Base-by-base conservation (phyloP, 2,329 filamentous ascomycete genomes). In the Elsinoe fawcettii region DNA sequence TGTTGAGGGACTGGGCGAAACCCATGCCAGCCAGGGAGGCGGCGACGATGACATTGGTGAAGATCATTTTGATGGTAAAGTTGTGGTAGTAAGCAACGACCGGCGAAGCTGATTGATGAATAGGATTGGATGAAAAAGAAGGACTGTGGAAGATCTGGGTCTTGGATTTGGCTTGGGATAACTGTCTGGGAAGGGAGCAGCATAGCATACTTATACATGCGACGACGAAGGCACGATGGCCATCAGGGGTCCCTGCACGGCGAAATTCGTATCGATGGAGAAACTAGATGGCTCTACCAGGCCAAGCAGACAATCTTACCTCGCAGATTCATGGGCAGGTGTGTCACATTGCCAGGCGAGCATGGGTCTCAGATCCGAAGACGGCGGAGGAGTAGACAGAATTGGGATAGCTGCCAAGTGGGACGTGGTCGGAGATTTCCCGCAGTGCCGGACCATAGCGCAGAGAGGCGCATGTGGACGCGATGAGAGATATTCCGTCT, bases 1-100 rank as follows among this genome's bases (percentile, higher is more conserved):
- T 70, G 60, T 66, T 66, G 51, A 70, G 65, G 1, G 65, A 65
- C 55, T 70, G 66, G 32, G 67, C 67, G 43, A 64, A 61, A 18
- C 62, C 62, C 34, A 69, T 56, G 53, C 61, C 64, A 46, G 64
- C 66, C 55, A 65, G 47, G 53, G 66, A 59, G 18, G 63, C 62
- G 49, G 32, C 49, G 49, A 39, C 32, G 32, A 53, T 30, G 32
- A 53, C 49, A 20, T 39, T 53, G 34, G 62, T 54, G 47, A 67
- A 59, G 23, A 39, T 34, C 58, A 59, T 59, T 18, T 22, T 59
- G 46, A 14, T 6, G 4, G 25, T 30, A 22, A 53, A 22, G 49
- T 53, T 3, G 20, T 14, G 34, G 44, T 30, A 18, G 16, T 5
- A 2, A 25, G 49, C 49, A 14, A 53, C 49, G 49, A 53, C 49